These are phyloP conservation scores for Teratosphaeria zuluensis DNA, from an alignment of 2,329 filamentous ascomycete genomes.

Conservation along the genomic window DNA sequence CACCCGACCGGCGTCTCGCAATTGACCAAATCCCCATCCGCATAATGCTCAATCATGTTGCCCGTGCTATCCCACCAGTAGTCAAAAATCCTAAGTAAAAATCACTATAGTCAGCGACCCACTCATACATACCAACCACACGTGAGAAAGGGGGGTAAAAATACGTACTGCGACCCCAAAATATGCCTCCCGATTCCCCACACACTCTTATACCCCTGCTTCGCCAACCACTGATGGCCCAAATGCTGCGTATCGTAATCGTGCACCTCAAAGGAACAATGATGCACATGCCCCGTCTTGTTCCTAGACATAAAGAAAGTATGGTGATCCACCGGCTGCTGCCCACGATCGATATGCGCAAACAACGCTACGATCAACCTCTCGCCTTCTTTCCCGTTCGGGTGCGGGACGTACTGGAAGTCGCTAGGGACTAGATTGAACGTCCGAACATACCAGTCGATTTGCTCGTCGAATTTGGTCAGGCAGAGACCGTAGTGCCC, in stretches of 20 bases:
- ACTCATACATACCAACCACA: too few relatives aligned
- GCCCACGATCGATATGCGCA: constrained; percentile 45
- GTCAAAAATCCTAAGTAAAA: constrained; percentile 51
- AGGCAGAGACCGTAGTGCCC: constrained; percentile 38
- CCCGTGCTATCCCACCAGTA: constrained; percentile 58
- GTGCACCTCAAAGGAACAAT: constrained; percentile 60
- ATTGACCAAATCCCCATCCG: constrained; percentile 59
- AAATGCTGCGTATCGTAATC: constrained; percentile 62
- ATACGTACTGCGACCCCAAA: constrained; percentile 48
- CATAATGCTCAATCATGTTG: constrained; percentile 50
- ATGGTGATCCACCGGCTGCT: constrained; percentile 45
- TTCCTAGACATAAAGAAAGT: constrained; percentile 41
- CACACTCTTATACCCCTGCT: constrained; percentile 53
- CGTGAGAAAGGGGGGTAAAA: not conserved
- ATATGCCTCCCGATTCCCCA: constrained; percentile 66
- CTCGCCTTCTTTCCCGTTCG: constrained; percentile 5
- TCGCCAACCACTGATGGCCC: constrained; percentile 58
- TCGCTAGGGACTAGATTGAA: constrained; percentile 42
- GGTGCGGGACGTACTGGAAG: constrained; percentile 22
- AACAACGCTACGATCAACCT: constrained; percentile 30
- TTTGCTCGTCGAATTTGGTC: constrained; percentile 25
- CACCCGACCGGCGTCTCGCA: constrained; percentile 35
- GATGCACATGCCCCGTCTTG: constrained; percentile 47
- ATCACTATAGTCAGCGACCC: not conserved
- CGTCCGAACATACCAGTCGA: constrained; percentile 31